Conservation (phyloP, 2,329 filamentous ascomycete genomes). For the Sporothrix euskadiensis region DNA sequence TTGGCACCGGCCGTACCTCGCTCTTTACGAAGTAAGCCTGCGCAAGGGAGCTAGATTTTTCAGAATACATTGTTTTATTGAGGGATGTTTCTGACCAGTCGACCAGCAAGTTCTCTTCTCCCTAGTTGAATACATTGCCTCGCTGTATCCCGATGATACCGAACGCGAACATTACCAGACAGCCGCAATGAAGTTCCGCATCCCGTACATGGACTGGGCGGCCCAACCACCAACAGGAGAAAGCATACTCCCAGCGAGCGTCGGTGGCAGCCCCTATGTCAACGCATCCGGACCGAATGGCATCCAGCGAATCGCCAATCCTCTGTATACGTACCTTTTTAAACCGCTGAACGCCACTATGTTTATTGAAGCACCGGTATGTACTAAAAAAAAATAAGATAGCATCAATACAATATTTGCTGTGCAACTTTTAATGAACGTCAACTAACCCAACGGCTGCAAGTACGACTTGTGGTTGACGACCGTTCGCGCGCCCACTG, state of each 20-base stretch:
- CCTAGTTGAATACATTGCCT: slow-evolving; percentile 47
- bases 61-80: neutral
- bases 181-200: slow-evolving; percentile 54
- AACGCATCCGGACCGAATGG: slow-evolving; percentile 59
- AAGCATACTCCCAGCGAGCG: slow-evolving; percentile 51
- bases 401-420: too few species aligned
- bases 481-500: slow-evolving; percentile 59
- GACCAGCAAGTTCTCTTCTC: slow-evolving; percentile 44
- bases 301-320: slow-evolving; percentile 58
- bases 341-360: slow-evolving; percentile 59
- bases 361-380: slow-evolving; percentile 61
- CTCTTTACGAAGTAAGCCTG: slow-evolving; percentile 54
- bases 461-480: slow-evolving; percentile 61
- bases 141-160: slow-evolving; percentile 48
- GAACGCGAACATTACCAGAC: slow-evolving; percentile 50
- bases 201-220: slow-evolving; percentile 64
- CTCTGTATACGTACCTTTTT: slow-evolving; percentile 62
- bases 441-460: neutral
- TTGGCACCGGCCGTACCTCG: slow-evolving; percentile 83
- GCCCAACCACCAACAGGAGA: slow-evolving; percentile 50
- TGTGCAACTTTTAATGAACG: neutral
- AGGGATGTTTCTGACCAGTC: neutral
- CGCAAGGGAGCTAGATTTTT: too few species aligned
- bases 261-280: slow-evolving; percentile 47
- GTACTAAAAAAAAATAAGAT: slow-evolving; percentile 33